These are phyloP conservation scores for Fusarium sp. DNA, from an alignment of 2,329 filamentous ascomycete species.

Conservation along the genomic window DNA sequence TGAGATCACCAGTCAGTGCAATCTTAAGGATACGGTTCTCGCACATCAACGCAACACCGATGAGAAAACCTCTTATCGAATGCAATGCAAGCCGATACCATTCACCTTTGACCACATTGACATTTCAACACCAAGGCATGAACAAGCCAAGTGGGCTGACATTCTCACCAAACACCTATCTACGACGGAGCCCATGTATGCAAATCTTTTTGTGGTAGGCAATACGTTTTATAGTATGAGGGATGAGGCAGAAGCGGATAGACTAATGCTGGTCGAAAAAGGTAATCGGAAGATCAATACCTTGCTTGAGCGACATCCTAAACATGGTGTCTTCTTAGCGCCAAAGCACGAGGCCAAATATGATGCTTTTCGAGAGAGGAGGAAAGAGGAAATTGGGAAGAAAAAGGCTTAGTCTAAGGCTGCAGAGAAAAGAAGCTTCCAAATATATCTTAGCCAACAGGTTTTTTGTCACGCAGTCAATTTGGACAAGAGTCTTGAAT, in stretches of 20 bases:
- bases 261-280: accelerated
- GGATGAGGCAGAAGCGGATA: neutral
- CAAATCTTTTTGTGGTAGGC: neutral
- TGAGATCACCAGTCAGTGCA: neutral
- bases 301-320: neutral
- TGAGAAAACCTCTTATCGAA: neutral
- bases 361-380: too few relatives aligned
- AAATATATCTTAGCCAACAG: too few relatives aligned
- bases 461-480: too few relatives aligned
- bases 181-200: neutral
- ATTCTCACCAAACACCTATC: neutral
- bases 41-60: neutral
- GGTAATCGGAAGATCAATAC: neutral
- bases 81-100: neutral
- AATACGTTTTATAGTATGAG: neutral
- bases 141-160: neutral
- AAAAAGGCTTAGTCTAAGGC: too few relatives aligned
- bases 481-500: too few relatives aligned
- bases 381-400: too few relatives aligned
- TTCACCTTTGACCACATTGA: neutral
- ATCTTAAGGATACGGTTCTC: neutral
- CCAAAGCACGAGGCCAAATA: too few relatives aligned
- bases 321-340: neutral
- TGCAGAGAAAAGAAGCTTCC: too few relatives aligned
- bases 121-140: neutral